Evolutionary conservation across 495 filamentous ascomycete genomes (phyloP), one percentile per base, ranked within the genome.

Genomic region (Penicillium tannophilum): DNA sequence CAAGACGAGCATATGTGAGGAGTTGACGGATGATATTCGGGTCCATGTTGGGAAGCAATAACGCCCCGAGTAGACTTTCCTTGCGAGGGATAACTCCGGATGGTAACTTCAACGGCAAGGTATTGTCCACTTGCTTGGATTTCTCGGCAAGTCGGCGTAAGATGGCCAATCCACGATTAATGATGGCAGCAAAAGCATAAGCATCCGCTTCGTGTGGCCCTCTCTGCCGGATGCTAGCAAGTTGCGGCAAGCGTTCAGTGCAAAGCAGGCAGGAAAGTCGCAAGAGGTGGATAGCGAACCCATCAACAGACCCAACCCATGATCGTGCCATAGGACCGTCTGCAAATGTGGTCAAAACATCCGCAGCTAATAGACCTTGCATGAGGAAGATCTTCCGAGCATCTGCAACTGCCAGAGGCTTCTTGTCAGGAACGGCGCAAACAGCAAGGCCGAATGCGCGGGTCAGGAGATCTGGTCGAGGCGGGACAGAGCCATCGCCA

Each of bases 351-450:
- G 91, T 84, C 9, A 97, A 75, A 54, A 97, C 94, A 63, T 98
- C 93, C 4, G 91, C 93, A 2, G 93, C 90, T 6, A 98, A 77
- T 60, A 98, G 84, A 6, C 91, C 91, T 76, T 98, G 94, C 82
- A 92, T 90, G 49, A 98, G 76, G 58, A 89, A 85, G 1, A 94
- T 87, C 72, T 92, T 93, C 35, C 94, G 89, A 11, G 82, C 86
- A 70, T 96, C 90, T 17, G 90, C 84, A 10, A 90, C 81, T 2
- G 85, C 79, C 3, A 86, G 77, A 3, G 85, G 68, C 45, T 80
- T 79, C 47, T 80, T 80, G 55, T 92, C 89, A 0, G 94, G 94
- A 43, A 97, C 80, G 1, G 91, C 85, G 33, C 90, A 89, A 53
- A 97, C 88, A 0, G 92, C 90, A 35, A 98, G 84, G 17, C 85